Percentiles rank a stretch among this genome's conserved stretches.
Evolutionary conservation across 805 yeast species (phyloP).

Genomic region (Wickerhamomyces bisporus): DNA sequence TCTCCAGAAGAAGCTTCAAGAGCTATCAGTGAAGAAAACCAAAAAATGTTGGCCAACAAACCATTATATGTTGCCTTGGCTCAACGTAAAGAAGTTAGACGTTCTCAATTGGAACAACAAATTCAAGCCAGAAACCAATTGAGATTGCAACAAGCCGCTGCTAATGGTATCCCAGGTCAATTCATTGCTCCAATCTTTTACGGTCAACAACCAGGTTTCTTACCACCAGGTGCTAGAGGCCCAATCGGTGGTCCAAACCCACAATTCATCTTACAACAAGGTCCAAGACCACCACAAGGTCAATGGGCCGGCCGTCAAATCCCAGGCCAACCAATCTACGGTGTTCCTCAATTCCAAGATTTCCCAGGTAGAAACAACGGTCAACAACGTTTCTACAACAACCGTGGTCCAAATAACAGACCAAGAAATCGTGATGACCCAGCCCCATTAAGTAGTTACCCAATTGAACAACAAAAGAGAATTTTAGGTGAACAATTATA

Average conservation of each 20-base stretch:
- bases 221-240: conserved; percentile 81
- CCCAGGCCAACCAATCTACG: conserved; percentile 86
- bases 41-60: conserved; percentile 89
- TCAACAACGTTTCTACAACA: conserved; percentile 37
- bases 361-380: conserved; percentile 48
- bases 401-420: conserved; percentile 30
- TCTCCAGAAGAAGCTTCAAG: conserved; percentile 98
- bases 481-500: conserved; percentile 95
- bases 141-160: conserved; percentile 96
- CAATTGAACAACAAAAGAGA: conserved; percentile 94
- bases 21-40: conserved; percentile 98
- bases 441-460: conserved; percentile 48
- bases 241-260: conserved; percentile 80
- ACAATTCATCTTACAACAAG: conserved; percentile 65
- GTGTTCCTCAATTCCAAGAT: conserved; percentile 73
- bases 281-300: conserved; percentile 63
- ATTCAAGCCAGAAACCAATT: conserved; percentile 96
- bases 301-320: conserved; percentile 53
- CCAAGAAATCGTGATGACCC: conserved; percentile 31
- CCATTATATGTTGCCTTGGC: conserved; percentile 98
- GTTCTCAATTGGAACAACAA: conserved; percentile 95
- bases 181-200: conserved; percentile 80
- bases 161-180: conserved; percentile 81
- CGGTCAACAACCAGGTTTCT: conserved; percentile 64
- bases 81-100: conserved; percentile 97